Evolutionary conservation across 371 early-diverging fungal species (phyloP).

Genomic region (Mucor mucedo): DNA sequence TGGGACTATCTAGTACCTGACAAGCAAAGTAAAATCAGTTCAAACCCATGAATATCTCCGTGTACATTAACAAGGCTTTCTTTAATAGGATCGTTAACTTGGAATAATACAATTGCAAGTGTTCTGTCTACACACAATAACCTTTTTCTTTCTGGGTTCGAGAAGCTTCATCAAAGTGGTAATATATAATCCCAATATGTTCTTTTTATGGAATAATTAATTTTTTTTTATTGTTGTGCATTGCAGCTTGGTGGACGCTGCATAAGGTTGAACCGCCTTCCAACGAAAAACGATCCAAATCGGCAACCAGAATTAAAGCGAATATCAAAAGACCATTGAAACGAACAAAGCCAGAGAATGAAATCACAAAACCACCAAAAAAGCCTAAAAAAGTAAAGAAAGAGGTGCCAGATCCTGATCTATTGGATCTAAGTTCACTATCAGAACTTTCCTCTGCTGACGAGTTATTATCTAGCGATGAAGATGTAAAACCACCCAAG

Average conservation of each 20-base stretch:
- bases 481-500: slow-evolving; percentile 7
- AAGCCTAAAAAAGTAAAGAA: slow-evolving; percentile 17
- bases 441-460: slow-evolving; percentile 45
- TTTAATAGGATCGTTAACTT: slow-evolving; percentile 61
- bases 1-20: slow-evolving; percentile 79
- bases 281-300: slow-evolving; percentile 37
- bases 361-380: slow-evolving; percentile 6
- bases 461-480: slow-evolving; percentile 26
- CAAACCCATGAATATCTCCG: background rate
- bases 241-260: slow-evolving; percentile 68
- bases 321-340: slow-evolving; percentile 32
- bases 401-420: slow-evolving; percentile 14
- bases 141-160: slow-evolving; percentile 82
- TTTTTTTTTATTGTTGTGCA: too few relatives aligned
- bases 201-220: too few relatives aligned
- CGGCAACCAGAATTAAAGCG: slow-evolving; percentile 36
- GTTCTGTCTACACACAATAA: slow-evolving; percentile 78
- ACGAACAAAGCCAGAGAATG: slow-evolving; percentile 10
- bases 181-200: slow-evolving; percentile 7
- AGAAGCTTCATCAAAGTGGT: slow-evolving; percentile 58
- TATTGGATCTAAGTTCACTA: slow-evolving; percentile 39
- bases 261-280: slow-evolving; percentile 53
- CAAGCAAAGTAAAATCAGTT: slow-evolving; percentile 57
- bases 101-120: slow-evolving; percentile 83
- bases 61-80: background rate